Percentiles rank a stretch among this genome's conserved stretches.
Conservation (phyloP, 768 basidiomycete genomes). For the Collybia sp. region DNA sequence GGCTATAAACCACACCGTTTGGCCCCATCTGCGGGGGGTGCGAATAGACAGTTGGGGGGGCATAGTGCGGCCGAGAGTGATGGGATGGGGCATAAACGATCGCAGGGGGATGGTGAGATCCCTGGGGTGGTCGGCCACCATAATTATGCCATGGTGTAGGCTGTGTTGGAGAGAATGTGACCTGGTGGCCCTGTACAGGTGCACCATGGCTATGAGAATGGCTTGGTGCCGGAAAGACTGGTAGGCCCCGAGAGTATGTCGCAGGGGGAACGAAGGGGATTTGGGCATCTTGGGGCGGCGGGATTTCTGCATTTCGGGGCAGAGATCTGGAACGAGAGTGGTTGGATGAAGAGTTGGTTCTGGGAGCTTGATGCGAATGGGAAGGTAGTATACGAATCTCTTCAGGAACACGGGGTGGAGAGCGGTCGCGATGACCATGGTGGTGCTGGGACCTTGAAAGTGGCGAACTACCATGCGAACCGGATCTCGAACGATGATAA, state of each 20-base stretch:
- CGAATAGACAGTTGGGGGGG: conserved; percentile 56
- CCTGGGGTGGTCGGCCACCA: conserved; percentile 16
- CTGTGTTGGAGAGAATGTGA: conserved; percentile 11
- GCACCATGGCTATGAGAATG: too few species aligned
- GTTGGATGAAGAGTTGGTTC: conserved; percentile 23
- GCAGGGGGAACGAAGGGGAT: conserved; percentile 19
- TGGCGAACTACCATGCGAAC: conserved; percentile 28
- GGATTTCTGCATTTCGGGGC: conserved; percentile 31
- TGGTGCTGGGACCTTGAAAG: conserved; percentile 21
- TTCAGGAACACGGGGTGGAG: conserved; percentile 40
- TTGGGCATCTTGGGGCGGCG: conserved; percentile 11
- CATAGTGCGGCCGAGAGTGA: conserved; percentile 45
- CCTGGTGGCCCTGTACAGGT: conserved; percentile 12
- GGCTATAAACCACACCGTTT: conserved; percentile 64
- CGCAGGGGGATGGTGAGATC: conserved; percentile 43
- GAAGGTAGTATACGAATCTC: conserved; percentile 63
- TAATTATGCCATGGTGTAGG: conserved; percentile 31
- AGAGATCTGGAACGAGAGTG: conserved; percentile 43
- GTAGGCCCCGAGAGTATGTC: conserved; percentile 12
- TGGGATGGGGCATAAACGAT: conserved; percentile 59
- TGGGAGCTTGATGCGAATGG: conserved; percentile 29
- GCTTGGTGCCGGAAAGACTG: neutral
- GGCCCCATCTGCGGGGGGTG: conserved; percentile 48
- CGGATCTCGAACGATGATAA: conserved; percentile 33
- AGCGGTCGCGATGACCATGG: conserved; percentile 11